Base-by-base conservation (phyloP, 2,329 filamentous ascomycete species). In the Fusarium equiseti region DNA sequence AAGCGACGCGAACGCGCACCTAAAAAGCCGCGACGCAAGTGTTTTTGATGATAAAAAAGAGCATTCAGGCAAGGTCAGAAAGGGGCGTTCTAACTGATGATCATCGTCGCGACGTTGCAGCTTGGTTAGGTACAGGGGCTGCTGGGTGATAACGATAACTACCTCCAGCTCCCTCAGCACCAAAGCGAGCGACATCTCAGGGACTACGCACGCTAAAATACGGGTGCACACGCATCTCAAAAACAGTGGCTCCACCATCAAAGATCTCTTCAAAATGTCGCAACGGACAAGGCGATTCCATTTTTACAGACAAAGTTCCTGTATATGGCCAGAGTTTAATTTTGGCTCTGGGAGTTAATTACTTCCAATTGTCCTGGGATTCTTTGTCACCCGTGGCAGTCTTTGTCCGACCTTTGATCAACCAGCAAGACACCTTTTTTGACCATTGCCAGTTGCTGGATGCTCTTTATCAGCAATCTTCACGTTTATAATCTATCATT, bases 371-470 rank as follows among this genome's bases (percentile, higher is more conserved):
- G 56, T 42, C 16, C 56, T 45, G 58, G 38, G 50, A 51, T 55
- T 66, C 66, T 68, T 73, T 73, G 71, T 75, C 56, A 45, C 57
- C 42, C 48, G 50, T 52, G 45, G 61, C 38, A 68, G 59, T 63
- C 74, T 72, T 73, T 76, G 73, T 75, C 63, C 71, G 60, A 74
- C 71, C 63, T 56, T 64, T 55, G 53, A 40, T 48, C 68, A 68
- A 65, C 24, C 62, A 58, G 31, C 16, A 44, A 64, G 52, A 58
- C 44, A 63, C 40, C 40, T 50, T 42, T 63, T 62, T 59, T 61
- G 46, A 48, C 56, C 56, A 66, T 52, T 52, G n/a, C 27, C 45
- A 31, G 11, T 46, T 38, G 32, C 56, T 68, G 43, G 45, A 50
- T 66, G 54, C 45, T 67, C 63, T 65, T 59, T 55, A 59, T 61